These are phyloP conservation scores for Eucalyptus tenuipes DNA, from an alignment of 345 rosid genomes.

Conservation along the genomic window DNA sequence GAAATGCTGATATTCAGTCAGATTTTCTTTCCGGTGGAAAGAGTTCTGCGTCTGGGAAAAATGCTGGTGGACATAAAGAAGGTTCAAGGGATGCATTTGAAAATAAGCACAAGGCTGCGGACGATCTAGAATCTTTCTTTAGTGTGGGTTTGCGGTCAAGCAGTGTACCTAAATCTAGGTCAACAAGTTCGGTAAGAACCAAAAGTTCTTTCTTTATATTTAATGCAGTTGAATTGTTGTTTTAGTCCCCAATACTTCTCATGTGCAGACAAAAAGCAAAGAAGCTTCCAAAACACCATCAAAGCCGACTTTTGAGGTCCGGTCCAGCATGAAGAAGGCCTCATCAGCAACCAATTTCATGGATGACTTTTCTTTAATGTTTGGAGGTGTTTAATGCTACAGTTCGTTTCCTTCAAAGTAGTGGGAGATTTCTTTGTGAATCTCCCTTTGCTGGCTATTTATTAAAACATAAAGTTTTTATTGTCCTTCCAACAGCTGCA, in stretches of 20 bases:
- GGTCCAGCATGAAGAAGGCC: slow-evolving; percentile 43
- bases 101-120: slow-evolving; percentile 23
- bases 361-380: slow-evolving; percentile 57
- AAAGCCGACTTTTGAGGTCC: slow-evolving; percentile 27
- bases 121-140: slow-evolving; percentile 62
- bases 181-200: slow-evolving; percentile 34
- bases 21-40: not conserved
- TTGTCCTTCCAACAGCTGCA: slow-evolving; percentile 23
- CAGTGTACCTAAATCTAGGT: slow-evolving; percentile 66
- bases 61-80: slow-evolving; percentile 40
- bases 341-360: slow-evolving; percentile 38
- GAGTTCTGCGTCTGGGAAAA: not conserved
- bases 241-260: not conserved
- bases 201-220: not conserved
- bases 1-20: slow-evolving; percentile 7
- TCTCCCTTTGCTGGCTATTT: not conserved
- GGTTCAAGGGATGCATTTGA: slow-evolving; percentile 33
- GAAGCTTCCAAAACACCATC: slow-evolving; percentile 16
- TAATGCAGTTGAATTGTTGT: not conserved
- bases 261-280: slow-evolving; percentile 19
- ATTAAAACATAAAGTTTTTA: not conserved
- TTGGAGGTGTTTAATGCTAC: slow-evolving; percentile 42
- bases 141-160: slow-evolving; percentile 40
- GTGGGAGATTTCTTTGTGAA: not conserved
- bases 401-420: not conserved